Evolutionary conservation across 306 rosid species (phyloP).

Genomic region (barrel medic (Medicago truncatula)): DNA sequence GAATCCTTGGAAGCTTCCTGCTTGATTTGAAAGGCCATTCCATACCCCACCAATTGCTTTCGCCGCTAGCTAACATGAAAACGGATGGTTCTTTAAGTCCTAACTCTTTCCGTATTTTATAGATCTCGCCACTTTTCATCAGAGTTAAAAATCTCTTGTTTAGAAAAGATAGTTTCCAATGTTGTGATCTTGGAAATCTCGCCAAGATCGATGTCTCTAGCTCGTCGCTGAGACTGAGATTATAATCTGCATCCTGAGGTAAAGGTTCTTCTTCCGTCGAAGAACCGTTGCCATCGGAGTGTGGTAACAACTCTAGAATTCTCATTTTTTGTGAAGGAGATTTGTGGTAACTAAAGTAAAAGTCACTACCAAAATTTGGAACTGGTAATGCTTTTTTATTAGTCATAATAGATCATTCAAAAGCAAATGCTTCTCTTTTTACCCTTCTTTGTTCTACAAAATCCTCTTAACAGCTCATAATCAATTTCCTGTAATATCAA

Average conservation of each 20-base stretch:
- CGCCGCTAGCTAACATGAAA: constrained; percentile 73
- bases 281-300: constrained; percentile 50
- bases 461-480: constrained; percentile 13
- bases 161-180: constrained; percentile 59
- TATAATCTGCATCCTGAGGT: constrained; percentile 94
- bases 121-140: constrained; percentile 64
- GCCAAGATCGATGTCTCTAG: constrained; percentile 73
- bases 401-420: constrained; percentile 26
- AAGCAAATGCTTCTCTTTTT: constrained; percentile 14
- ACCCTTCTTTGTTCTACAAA: constrained; percentile 8
- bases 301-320: constrained; percentile 31
- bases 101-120: constrained; percentile 61
- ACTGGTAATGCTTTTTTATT: constrained; percentile 39
- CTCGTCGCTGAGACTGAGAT: constrained; percentile 62
- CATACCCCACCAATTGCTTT: constrained; percentile 73
- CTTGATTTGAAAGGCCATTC: constrained; percentile 60
- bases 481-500: constrained; percentile 32
- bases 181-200: constrained; percentile 71
- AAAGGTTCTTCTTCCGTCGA: constrained; percentile 43
- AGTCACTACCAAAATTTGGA: constrained; percentile 25
- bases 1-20: constrained; percentile 63
- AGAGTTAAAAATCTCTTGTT: constrained; percentile 63
- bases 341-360: constrained; percentile 31
- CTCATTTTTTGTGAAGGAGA: constrained; percentile 37
- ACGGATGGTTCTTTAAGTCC: constrained; percentile 72